Percentiles rank a stretch among this genome's conserved stretches.
These are phyloP conservation scores for Ustilago bromivora DNA, from an alignment of 1,284 basidiomycete species.

Conservation along the genomic window DNA sequence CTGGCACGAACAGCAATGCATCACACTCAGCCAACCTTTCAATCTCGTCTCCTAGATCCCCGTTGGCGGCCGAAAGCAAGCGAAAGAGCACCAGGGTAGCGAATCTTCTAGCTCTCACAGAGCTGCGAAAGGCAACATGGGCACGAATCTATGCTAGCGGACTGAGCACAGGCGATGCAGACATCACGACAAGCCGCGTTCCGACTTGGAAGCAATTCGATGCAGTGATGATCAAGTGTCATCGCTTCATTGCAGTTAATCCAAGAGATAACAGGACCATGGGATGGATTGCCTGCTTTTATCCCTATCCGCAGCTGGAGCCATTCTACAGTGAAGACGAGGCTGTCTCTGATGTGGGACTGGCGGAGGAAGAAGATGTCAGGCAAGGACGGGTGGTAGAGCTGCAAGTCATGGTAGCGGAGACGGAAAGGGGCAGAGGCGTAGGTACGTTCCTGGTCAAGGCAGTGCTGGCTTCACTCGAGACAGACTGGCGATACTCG, in stretches of 20 bases:
- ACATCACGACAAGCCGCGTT: slow-evolving; percentile 21
- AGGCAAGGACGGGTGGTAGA: slow-evolving; percentile 25
- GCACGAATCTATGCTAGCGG: slow-evolving; percentile 40
- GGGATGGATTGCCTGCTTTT: slow-evolving; percentile 43
- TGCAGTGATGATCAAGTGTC: slow-evolving; percentile 37
- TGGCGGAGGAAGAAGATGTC: not conserved
- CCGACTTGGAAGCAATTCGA: slow-evolving; percentile 51
- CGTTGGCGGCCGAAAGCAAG: not conserved
- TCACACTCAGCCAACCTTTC: slow-evolving; percentile 5
- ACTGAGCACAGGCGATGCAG: slow-evolving; percentile 32
- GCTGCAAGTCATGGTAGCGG: slow-evolving; percentile 41
- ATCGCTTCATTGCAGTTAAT: slow-evolving; percentile 43
- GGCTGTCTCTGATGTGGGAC: not conserved
- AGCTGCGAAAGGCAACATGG: slow-evolving; percentile 50
- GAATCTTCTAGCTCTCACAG: slow-evolving; percentile 39
- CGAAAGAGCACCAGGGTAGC: slow-evolving; percentile 11
- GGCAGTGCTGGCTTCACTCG: slow-evolving; percentile 22
- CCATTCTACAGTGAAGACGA: slow-evolving; percentile 20
- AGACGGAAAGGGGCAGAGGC: slow-evolving; percentile 28
- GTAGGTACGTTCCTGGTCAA: slow-evolving; percentile 27
- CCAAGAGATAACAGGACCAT: slow-evolving; percentile 37
- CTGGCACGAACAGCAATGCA: not conserved
- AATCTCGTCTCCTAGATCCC: slow-evolving; percentile 10
- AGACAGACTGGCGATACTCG: slow-evolving; percentile 18
- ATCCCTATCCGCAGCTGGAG: slow-evolving; percentile 19